phyloP scores from a whole-genome alignment of 2,329 filamentous ascomycete species.

The Hymenoscyphus fraxineus region DNA sequence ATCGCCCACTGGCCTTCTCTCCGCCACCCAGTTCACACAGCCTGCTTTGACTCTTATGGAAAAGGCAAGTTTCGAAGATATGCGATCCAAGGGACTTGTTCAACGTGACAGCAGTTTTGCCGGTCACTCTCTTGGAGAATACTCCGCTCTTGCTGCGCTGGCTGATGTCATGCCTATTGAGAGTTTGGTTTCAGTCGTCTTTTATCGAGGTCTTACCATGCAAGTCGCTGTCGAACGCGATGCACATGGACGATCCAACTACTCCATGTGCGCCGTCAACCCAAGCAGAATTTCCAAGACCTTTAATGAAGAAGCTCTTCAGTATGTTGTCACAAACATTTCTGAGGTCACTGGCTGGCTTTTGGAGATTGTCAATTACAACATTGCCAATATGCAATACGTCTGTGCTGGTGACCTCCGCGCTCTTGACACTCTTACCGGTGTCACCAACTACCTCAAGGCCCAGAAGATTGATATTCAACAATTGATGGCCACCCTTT shows the following conservation, averaged over 20 bases:
- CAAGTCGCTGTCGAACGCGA: constrained; percentile 98
- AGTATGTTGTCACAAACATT: constrained; percentile 95
- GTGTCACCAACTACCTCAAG: constrained; percentile 89
- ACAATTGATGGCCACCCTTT: constrained; percentile 79
- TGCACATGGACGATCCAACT: constrained; percentile 88
- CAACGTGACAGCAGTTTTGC: constrained; percentile 96
- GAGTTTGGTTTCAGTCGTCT: constrained; percentile 94
- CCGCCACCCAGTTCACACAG: constrained; percentile 97
- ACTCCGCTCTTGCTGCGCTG: constrained; percentile 91
- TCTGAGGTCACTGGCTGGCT: constrained; percentile 92
- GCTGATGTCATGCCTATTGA: constrained; percentile 99
- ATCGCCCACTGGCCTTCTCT: constrained; percentile 89
- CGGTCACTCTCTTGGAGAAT: constrained; percentile 96
- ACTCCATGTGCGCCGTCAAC: constrained; percentile 99
- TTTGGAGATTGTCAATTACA: constrained; percentile 95
- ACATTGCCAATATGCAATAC: constrained; percentile 73
- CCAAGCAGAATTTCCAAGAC: constrained; percentile 97
- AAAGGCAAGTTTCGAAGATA: constrained; percentile 98
- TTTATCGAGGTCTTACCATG: constrained; percentile 98
- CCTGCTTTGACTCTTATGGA: constrained; percentile 97
- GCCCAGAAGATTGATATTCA: constrained; percentile 96
- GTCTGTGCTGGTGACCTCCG: constrained; percentile 68
- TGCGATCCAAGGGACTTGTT: constrained; percentile 94
- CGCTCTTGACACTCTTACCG: constrained; percentile 63
- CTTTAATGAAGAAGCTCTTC: constrained; percentile 95